phyloP scores from a whole-genome alignment of 140 eudicot species.

The Ambrosia hybrid region DNA sequence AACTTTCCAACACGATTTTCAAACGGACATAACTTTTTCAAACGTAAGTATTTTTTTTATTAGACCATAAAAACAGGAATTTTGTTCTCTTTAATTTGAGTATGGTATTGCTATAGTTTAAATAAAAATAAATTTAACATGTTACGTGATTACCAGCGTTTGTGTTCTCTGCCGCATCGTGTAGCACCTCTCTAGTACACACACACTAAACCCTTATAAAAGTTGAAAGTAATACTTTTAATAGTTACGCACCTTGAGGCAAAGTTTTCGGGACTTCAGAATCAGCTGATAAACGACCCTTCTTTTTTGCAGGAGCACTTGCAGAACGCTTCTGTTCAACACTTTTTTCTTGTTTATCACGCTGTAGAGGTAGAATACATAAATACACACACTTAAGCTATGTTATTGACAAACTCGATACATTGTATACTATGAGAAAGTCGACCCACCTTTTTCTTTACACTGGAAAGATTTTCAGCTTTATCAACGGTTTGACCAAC shows the following conservation, averaged over 20 bases:
- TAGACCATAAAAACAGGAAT: no score
- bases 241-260: conserved; percentile 26
- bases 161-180: no score
- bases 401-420: conserved; percentile 1
- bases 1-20: no score
- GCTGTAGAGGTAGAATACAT: conserved; percentile 32
- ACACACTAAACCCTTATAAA: not conserved
- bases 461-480: conserved; percentile 28
- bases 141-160: no score
- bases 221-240: not conserved
- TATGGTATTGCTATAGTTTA: no score
- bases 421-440: conserved; percentile 3
- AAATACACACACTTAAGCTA: not conserved
- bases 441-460: conserved; percentile 55
- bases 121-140: no score
- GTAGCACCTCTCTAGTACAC: not conserved
- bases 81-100: no score
- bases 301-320: conserved; percentile 20
- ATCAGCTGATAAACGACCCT: conserved; percentile 11
- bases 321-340: conserved; percentile 1
- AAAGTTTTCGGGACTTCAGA: not conserved
- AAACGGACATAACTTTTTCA: no score
- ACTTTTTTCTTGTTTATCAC: conserved; percentile 23
- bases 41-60: no score
- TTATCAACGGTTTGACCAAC: conserved; percentile 27